Evolutionary conservation across 2,329 filamentous ascomycete genomes (phyloP).

Genomic region (Dactylonectria estremocensis): DNA sequence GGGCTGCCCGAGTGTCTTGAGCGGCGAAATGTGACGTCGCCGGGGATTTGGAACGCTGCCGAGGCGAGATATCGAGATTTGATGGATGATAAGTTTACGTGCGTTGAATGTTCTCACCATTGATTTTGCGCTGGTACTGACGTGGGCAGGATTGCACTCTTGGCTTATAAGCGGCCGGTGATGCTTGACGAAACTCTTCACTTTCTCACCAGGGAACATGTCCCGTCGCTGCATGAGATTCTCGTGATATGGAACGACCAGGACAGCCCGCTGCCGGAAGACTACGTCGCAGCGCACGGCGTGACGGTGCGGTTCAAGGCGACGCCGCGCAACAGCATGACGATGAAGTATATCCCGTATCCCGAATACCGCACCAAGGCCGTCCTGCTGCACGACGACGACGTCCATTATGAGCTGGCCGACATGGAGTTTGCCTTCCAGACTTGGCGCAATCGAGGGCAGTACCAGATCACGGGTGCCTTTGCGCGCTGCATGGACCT

Average conservation of each 20-base stretch:
- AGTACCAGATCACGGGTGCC: slow-evolving; percentile 52
- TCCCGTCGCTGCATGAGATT: background rate
- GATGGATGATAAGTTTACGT: slow-evolving; percentile 1
- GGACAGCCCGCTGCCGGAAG: background rate
- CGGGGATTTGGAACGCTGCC: background rate
- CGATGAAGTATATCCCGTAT: background rate
- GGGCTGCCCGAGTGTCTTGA: background rate
- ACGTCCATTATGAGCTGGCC: slow-evolving; percentile 54
- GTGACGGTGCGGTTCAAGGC: background rate
- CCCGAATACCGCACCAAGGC: slow-evolving; percentile 49
- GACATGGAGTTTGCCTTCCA: slow-evolving; percentile 58
- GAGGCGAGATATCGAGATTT: background rate
- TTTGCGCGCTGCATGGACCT: slow-evolving; percentile 51
- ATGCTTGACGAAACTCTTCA: background rate
- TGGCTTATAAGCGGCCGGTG: background rate
- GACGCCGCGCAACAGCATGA: background rate
- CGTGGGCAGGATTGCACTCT: background rate
- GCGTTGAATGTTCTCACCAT: background rate
- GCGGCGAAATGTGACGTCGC: background rate
- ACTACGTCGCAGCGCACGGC: background rate
- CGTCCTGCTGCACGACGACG: slow-evolving; percentile 56
- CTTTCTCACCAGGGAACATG: background rate
- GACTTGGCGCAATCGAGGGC: slow-evolving; percentile 53
- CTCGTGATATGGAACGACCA: background rate
- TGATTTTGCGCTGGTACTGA: background rate